Evolutionary conservation across 139 green algal genomes (phyloP).

Genomic region (Chlorella sp.): DNA sequence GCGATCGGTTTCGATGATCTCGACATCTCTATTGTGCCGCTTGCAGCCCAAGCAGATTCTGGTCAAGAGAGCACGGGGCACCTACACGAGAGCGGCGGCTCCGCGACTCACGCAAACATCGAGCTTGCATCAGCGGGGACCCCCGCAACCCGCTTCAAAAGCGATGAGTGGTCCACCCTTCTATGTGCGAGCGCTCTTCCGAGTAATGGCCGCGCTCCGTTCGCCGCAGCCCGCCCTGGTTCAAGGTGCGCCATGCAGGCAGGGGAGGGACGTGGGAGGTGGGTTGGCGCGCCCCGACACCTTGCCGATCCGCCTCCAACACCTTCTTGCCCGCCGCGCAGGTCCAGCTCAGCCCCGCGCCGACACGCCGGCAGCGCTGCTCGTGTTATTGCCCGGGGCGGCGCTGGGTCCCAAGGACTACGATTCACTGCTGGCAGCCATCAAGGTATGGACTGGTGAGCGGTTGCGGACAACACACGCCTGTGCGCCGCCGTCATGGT

Average conservation of each 20-base stretch:
- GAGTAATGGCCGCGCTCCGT: not conserved
- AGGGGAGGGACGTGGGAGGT: not conserved
- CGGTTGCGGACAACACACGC: no score
- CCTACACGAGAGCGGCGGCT: not conserved
- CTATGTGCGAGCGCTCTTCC: not conserved
- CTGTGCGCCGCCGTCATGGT: not conserved
- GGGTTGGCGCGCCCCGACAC: no score
- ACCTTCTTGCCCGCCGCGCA: not conserved
- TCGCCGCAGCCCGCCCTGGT: not conserved
- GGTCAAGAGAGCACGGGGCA: no score
- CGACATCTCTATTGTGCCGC: no score
- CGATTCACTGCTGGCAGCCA: not conserved
- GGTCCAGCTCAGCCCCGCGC: not conserved
- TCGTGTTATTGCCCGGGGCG: slow-evolving; percentile 24
- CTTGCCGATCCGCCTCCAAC: no score
- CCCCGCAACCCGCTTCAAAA: not conserved
- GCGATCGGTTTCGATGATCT: no score
- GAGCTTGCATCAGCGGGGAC: not conserved
- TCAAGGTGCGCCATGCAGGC: not conserved
- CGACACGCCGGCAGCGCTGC: not conserved
- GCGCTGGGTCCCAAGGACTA: slow-evolving; percentile 36
- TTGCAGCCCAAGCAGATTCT: no score
- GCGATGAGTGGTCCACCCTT: not conserved
- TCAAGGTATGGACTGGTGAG: not conserved
- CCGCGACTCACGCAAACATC: not conserved